Base-by-base conservation (phyloP, 176 grass and related monocot genomes). In the Aegilops umbellulata region DNA sequence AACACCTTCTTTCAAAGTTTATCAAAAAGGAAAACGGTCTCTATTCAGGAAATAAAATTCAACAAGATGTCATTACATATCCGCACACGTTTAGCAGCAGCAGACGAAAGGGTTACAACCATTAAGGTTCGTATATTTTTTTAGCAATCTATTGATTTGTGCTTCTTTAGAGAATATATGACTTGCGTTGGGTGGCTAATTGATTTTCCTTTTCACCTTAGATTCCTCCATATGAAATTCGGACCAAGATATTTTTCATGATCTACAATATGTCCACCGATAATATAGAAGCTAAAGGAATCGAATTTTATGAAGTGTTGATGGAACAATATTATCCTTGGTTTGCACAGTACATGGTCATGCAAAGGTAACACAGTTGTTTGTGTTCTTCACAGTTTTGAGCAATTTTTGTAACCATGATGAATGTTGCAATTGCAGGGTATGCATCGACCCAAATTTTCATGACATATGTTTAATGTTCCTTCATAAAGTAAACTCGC, bases 341-440 rank as follows among this genome's bases (percentile, higher is more conserved):
- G 93, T 95, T 95, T 84, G 93, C 93, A 73, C 90, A 90, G 41
- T 95, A 95, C 80, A 90, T 95, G 93, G 90, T 95, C 74, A 95
- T 92, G 90, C 92, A 95, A 89, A 95, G 93, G 93, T 95, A 70
- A 64, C 26, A 76, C 55, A 65, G 66, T 71, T 42, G 69, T 58
- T 41, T 38, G 71, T 69, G 6, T 38, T 12, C 62, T 64, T 71
- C 23, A 23, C 5, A 13, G 17, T 81, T 63, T 27, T 60, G 27
- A 76, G 27, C 36, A 22, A 20, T 25, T 82, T 63, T 41, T 17
- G 30, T 82, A n/a, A 17, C 13, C 29, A 70, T 81, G 55, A 24
- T 84, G 66, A 44, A 64, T 55, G 51, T 5, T 22, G 64, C 2
- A 63, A 27, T 90, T 13, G 16, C 86, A 95, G 93, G 80, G 86